These are phyloP conservation scores for Alternaria longipes DNA, from an alignment of 2,329 filamentous ascomycete species.

Conservation along the genomic window DNA sequence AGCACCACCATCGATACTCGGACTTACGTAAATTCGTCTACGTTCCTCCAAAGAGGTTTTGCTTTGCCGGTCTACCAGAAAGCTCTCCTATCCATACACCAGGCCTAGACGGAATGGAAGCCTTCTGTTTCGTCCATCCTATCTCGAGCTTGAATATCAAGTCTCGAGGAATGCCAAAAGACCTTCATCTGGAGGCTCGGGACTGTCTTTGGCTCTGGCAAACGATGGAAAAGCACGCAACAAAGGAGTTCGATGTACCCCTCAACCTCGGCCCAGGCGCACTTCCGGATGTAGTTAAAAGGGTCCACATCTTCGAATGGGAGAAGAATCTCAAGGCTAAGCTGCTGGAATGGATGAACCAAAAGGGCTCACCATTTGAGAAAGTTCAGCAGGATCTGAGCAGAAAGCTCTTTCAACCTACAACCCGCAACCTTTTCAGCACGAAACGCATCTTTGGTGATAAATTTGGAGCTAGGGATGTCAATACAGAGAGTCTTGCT, in stretches of 20 bases:
- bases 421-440: background rate
- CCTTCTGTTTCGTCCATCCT: slow-evolving; percentile 60
- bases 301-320: slow-evolving; percentile 72
- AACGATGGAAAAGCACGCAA: slow-evolving; percentile 68
- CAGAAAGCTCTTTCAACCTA: slow-evolving; percentile 2
- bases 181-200: slow-evolving; percentile 73
- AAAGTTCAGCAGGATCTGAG: slow-evolving; percentile 58
- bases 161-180: slow-evolving; percentile 70
- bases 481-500: slow-evolving; percentile 6
- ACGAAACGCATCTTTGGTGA: slow-evolving; percentile 5
- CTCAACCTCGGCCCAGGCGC: slow-evolving; percentile 59
- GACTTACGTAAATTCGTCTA: slow-evolving; percentile 73
- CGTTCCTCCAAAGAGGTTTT: slow-evolving; percentile 27
- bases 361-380: slow-evolving; percentile 62
- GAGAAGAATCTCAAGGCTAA: slow-evolving; percentile 66
- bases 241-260: slow-evolving; percentile 59
- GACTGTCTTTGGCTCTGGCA: slow-evolving; percentile 74
- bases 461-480: background rate
- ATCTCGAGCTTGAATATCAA: slow-evolving; percentile 62
- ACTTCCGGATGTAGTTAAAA: slow-evolving; percentile 65
- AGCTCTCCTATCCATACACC: slow-evolving; percentile 2
- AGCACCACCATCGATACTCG: slow-evolving; percentile 74
- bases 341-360: slow-evolving; percentile 67
- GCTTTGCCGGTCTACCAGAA: slow-evolving; percentile 9
- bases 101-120: background rate